phyloP scores from a whole-genome alignment of 1,284 basidiomycete genomes.

The Boletus semigastroideus region DNA sequence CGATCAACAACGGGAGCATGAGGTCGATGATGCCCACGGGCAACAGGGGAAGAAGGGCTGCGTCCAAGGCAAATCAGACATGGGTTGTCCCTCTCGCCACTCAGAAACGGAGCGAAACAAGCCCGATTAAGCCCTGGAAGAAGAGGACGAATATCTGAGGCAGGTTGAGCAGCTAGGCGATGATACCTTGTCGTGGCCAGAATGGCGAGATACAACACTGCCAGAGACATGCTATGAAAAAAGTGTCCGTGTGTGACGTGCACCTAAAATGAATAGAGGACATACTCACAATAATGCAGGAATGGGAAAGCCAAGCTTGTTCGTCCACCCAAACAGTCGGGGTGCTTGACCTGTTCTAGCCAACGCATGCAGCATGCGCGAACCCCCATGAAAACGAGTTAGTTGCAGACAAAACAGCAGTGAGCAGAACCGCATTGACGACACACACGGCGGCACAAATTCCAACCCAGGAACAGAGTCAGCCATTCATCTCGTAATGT shows the following conservation, averaged over 20 bases:
- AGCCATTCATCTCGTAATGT: not conserved
- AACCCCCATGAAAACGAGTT: constrained; percentile 65
- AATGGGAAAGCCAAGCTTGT: constrained; percentile 61
- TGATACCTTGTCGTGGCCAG: constrained; percentile 50
- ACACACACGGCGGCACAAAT: constrained; percentile 56
- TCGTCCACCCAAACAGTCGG: constrained; percentile 49
- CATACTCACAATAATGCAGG: constrained; percentile 48
- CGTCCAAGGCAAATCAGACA: constrained; percentile 45
- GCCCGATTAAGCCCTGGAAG: constrained; percentile 60
- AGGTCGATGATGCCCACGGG: constrained; percentile 45
- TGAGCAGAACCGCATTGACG: constrained; percentile 61
- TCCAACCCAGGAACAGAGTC: constrained; percentile 40
- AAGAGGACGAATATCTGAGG: constrained; percentile 70
- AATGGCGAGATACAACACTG: constrained; percentile 48
- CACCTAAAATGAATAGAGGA: not conserved
- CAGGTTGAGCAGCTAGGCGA: constrained; percentile 63
- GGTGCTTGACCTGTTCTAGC: constrained; percentile 49
- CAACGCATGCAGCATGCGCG: constrained; percentile 59
- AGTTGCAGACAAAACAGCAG: constrained; percentile 61
- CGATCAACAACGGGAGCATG: constrained; percentile 47
- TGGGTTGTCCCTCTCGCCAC: constrained; percentile 42
- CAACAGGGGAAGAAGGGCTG: constrained; percentile 52
- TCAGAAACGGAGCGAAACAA: constrained; percentile 53
- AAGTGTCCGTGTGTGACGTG: not conserved
- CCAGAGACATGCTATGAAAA: constrained; percentile 44